Conservation (phyloP, 2,329 filamentous ascomycete genomes). For the Alternaria postmessia region DNA sequence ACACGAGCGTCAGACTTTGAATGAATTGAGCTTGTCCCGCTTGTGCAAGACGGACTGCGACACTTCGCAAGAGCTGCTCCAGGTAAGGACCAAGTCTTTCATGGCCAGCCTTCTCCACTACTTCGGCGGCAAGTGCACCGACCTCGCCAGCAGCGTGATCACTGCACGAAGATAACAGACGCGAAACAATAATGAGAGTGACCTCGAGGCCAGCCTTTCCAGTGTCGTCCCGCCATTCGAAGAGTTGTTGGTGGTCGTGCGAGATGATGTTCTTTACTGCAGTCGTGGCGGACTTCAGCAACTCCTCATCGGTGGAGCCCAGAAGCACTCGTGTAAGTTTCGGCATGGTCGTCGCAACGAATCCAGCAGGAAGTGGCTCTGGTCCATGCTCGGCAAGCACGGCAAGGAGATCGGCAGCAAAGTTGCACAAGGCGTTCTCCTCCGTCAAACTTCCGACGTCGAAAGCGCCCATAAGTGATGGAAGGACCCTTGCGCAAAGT, state of each 20-base stretch:
- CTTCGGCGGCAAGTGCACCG: slow-evolving; percentile 88
- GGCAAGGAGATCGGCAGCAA: slow-evolving; percentile 84
- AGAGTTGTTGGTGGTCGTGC: slow-evolving; percentile 89
- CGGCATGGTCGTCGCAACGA: slow-evolving; percentile 84
- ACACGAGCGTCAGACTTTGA: slow-evolving; percentile 93
- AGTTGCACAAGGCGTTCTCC: slow-evolving; percentile 83
- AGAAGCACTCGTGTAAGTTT: slow-evolving; percentile 86
- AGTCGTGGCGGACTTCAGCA: slow-evolving; percentile 85
- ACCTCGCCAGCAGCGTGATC: slow-evolving; percentile 97
- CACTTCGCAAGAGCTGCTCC: slow-evolving; percentile 85
- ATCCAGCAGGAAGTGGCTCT: slow-evolving; percentile 84
- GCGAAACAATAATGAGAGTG: slow-evolving; percentile 89
- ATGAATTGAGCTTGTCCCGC: slow-evolving; percentile 90
- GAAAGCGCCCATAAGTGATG: slow-evolving; percentile 86
- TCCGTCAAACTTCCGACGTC: slow-evolving; percentile 86
- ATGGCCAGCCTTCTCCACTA: slow-evolving; percentile 94
- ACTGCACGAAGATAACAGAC: slow-evolving; percentile 80
- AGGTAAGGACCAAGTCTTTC: slow-evolving; percentile 91
- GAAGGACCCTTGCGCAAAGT: slow-evolving; percentile 85
- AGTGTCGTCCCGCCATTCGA: slow-evolving; percentile 80
- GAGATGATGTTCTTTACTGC: slow-evolving; percentile 88
- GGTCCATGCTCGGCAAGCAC: slow-evolving; percentile 83
- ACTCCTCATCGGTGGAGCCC: slow-evolving; percentile 83
- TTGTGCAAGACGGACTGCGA: slow-evolving; percentile 82
- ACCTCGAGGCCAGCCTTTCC: slow-evolving; percentile 87